These are phyloP conservation scores for Monosporozyma siamensis DNA, from an alignment of 805 yeast species.

Conservation along the genomic window DNA sequence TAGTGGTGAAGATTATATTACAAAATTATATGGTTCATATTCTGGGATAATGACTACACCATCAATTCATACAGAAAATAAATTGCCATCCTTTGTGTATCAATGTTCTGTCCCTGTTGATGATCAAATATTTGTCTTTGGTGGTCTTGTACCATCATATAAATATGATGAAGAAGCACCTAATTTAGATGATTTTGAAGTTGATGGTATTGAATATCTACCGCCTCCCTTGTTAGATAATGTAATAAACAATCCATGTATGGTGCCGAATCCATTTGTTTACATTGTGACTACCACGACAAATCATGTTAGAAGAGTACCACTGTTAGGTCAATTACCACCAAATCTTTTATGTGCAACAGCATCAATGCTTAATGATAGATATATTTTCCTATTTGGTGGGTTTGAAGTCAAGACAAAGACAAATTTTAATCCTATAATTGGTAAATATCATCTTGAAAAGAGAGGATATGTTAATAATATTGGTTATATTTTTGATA, in stretches of 20 bases:
- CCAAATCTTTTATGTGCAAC: conserved; percentile 42
- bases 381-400: conserved; percentile 57
- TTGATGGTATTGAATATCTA: conserved; percentile 34
- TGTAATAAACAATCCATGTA: conserved; percentile 35
- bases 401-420: conserved; percentile 46
- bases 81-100: conserved; percentile 35
- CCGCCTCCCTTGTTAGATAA: conserved; percentile 38
- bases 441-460: conserved; percentile 31
- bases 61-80: conserved; percentile 30
- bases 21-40: conserved; percentile 12
- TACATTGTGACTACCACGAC: conserved; percentile 34
- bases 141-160: conserved; percentile 35
- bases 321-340: conserved; percentile 37
- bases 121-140: conserved; percentile 33
- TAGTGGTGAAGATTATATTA: neutral
- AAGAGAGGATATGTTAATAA: conserved; percentile 41
- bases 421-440: conserved; percentile 16
- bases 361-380: conserved; percentile 40
- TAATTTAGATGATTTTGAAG: conserved; percentile 29
- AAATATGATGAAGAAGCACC: conserved; percentile 22
- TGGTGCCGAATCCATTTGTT: conserved; percentile 32
- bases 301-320: conserved; percentile 29
- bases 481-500: conserved; percentile 52
- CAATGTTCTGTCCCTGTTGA: conserved; percentile 35
- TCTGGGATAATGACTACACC: conserved; percentile 17